Base-by-base conservation (phyloP, 345 rosid species). In the Syzygium grande region DNA sequence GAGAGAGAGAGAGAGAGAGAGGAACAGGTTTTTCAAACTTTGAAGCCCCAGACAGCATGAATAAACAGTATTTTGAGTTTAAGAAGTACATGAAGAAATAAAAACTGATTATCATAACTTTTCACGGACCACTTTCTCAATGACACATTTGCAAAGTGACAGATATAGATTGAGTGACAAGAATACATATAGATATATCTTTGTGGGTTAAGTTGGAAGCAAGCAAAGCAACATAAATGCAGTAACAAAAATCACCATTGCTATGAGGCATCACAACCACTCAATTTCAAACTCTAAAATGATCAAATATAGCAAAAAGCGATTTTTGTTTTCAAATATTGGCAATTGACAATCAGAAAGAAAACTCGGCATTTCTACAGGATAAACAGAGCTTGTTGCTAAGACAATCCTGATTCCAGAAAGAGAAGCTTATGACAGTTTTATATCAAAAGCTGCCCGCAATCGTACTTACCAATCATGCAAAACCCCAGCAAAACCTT, bases 401-500 rank as follows among this genome's bases (percentile, higher is more conserved):
- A 68, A 34, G 80, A 34, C 46, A 68, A 68, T 68, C 46, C 80
- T 68, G 46, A 68, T 34, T 68, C 46, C 46, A 68, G 23, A 68
- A 68, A 68, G 46, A 68, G 25, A 17, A 34, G 80, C 80, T 34
- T 34, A 1, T 34, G 11, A 68, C 80, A 16, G 13, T 68, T 68
- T 68, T 17, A 34, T 9, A 68, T 59, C n/a, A 43, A n/a, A 85
- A 41, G 22, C 29, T 25, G 9, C 73, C 46, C 41, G 2, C 25
- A 12, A 30, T 52, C 3, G 25, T 68, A 68, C 95, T 90, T 91
- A 98, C 99, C 99, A 98, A 89, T 98, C 97, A 87, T 98, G 99
- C 85, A 95, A 61, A 92, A 95, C 99, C 92, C 99, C 99, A 27
- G 97, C 93, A 88, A 94, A 95, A 55, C 99, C 99, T 87, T 89